Percentiles rank a stretch among this genome's conserved stretches.
Conservation (phyloP, 2,329 filamentous ascomycete genomes). For the Claviceps africana region DNA sequence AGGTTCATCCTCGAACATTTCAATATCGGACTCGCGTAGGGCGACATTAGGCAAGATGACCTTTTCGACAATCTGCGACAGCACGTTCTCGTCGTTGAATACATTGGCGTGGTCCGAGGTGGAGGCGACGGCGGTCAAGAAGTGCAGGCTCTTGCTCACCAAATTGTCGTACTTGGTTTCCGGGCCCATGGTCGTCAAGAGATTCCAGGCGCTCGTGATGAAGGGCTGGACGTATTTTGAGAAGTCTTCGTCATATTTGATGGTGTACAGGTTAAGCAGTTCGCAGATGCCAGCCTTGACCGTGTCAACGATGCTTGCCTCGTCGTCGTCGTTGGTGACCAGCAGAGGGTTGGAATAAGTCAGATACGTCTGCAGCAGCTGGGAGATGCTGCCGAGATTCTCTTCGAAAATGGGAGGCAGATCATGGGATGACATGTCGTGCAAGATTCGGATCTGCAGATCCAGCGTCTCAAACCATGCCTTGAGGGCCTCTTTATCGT, state of each 20-base stretch:
- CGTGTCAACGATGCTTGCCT: slow-evolving; percentile 70
- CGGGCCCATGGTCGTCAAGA: slow-evolving; percentile 72
- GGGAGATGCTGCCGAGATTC: slow-evolving; percentile 62
- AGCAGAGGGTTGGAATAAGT: slow-evolving; percentile 75
- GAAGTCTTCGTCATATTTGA: slow-evolving; percentile 94
- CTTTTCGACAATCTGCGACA: slow-evolving; percentile 85
- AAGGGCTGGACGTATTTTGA: slow-evolving; percentile 67
- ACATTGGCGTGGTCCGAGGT: slow-evolving; percentile 63
- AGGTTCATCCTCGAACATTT: slow-evolving; percentile 95
- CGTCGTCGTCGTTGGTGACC: slow-evolving; percentile 75
- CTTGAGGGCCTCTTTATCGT: slow-evolving; percentile 60
- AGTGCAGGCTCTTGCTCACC: slow-evolving; percentile 88
- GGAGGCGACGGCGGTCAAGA: slow-evolving; percentile 77
- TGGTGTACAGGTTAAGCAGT: slow-evolving; percentile 73
- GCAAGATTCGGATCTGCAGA: slow-evolving; percentile 80
- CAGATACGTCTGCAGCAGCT: slow-evolving; percentile 82
- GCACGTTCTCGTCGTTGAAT: slow-evolving; percentile 69
- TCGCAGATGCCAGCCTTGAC: slow-evolving; percentile 93
- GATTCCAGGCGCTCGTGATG: slow-evolving; percentile 78
- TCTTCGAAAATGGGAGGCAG: slow-evolving; percentile 90
- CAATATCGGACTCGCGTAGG: slow-evolving; percentile 81
- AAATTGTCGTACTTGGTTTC: slow-evolving; percentile 90
- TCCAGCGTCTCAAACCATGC: slow-evolving; percentile 76
- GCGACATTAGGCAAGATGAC: slow-evolving; percentile 89
- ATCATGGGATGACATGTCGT: slow-evolving; percentile 95